phyloP scores from a whole-genome alignment of 495 filamentous ascomycete genomes.

The Penicillium mononematosum region DNA sequence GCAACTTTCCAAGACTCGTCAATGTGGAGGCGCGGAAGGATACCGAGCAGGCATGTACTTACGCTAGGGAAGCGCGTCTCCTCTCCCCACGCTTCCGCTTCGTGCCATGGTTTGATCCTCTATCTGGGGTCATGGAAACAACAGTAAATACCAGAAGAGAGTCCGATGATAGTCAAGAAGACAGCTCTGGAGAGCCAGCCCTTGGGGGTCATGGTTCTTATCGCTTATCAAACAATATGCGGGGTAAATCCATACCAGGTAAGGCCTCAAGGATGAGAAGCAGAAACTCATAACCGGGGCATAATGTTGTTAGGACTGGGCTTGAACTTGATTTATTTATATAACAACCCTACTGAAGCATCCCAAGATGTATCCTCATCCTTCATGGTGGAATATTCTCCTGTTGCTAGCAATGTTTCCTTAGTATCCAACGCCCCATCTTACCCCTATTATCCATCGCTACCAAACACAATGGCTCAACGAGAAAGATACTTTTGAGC shows the following conservation, averaged over 20 bases:
- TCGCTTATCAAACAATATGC: background rate
- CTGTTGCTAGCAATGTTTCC: no score
- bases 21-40: background rate
- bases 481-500: no score
- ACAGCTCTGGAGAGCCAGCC: background rate
- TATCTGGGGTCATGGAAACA: background rate
- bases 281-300: no score
- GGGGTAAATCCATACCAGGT: background rate
- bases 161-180: background rate
- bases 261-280: no score
- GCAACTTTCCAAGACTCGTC: constrained; percentile 26
- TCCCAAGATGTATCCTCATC: no score
- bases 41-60: background rate
- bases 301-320: no score
- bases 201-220: background rate
- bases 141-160: background rate
- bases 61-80: constrained; percentile 17
- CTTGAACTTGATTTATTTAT: no score
- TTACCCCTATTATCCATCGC: no score
- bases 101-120: background rate
- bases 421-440: no score
- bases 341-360: no score
- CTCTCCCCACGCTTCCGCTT: constrained; percentile 19
- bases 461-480: no score
- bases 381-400: no score